Conservation (phyloP, 2,329 filamentous ascomycete genomes). For the Mollisia scopiformis region DNA sequence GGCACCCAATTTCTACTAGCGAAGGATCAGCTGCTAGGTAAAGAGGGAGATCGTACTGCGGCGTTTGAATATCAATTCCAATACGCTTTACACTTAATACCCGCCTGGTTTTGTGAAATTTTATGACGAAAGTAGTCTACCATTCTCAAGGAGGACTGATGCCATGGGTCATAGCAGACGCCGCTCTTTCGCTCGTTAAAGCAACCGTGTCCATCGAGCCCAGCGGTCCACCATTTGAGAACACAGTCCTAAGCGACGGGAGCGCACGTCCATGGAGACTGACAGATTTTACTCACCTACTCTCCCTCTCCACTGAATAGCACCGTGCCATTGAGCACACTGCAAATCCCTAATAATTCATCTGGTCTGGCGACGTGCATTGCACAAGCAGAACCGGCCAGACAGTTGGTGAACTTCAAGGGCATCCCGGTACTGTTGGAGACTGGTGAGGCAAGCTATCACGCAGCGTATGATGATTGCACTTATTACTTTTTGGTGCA, state of each 20-base stretch:
- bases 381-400: constrained; percentile 41
- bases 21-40: too few species aligned
- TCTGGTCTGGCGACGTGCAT: constrained; percentile 30
- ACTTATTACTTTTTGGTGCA: constrained; percentile 45
- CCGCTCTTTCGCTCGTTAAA: constrained; percentile 43
- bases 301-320: constrained; percentile 45
- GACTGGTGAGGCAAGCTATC: constrained; percentile 48
- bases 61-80: too few species aligned
- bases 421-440: constrained; percentile 43
- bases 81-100: too few species aligned
- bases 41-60: too few species aligned
- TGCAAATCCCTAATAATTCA: constrained; percentile 31
- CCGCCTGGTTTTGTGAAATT: too few species aligned
- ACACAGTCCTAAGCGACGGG: constrained; percentile 41
- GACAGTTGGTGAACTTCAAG: constrained; percentile 41
- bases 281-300: constrained; percentile 52
- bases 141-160: constrained; percentile 50
- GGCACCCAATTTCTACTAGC: too few species aligned
- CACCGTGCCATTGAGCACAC: constrained; percentile 38
- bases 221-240: constrained; percentile 49
- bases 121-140: too few species aligned
- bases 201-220: constrained; percentile 50
- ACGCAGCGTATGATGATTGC: constrained; percentile 49
- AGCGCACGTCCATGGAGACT: constrained; percentile 46
- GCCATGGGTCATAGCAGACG: constrained; percentile 46